Evolutionary conservation across 2,329 filamentous ascomycete genomes (phyloP), one percentile per base, ranked within the genome.

Genomic region (Achaetomium macrosporum): DNA sequence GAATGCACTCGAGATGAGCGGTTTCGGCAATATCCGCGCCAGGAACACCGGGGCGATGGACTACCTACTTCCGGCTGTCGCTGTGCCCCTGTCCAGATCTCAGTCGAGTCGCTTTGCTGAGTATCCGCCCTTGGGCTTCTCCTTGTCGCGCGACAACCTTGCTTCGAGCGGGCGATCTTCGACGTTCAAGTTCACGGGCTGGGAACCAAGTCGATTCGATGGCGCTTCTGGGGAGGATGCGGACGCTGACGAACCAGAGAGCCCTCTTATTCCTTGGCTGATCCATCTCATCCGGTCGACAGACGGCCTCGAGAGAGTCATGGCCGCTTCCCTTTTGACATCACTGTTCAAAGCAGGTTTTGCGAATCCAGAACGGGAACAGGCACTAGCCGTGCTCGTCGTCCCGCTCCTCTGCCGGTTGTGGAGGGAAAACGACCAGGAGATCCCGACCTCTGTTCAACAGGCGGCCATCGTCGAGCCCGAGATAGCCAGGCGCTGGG

Each of bases 241-340:
- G 3, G 68, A 74, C 6, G 57, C 66, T 0, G 82, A 85, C 46
- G 81, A 87, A 10, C 71, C 80, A 2, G 88, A 92, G 66, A 88
- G 81, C 54, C 80, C 84, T 2, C 70, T 91, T 17, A 76, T 91
- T 37, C 82, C 87, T 1, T 91, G 87, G 83, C 76, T 93, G 16
- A 78, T 92, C 42, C 74, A 79, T 46, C 67, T 87, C 42, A 75
- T 82, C 42, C 77, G 87, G 58, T 75, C 78, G 13, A 75, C 78
- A 20, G 68, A 70, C 43, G 80, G 81, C 29, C 72, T 80, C 57
- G 78, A 83, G 51, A 76, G 85, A 17, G 69, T 90, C 45, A 82
- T 85, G 74, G 86, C 87, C 31, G 81, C 84, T 9, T 82, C 81
- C 30, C 73, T 92, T 9, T 73, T 90, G 40, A 82, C 86, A 1